Conservation (phyloP, 352 stramenopile genomes). For the Pythium utonaiense region DNA sequence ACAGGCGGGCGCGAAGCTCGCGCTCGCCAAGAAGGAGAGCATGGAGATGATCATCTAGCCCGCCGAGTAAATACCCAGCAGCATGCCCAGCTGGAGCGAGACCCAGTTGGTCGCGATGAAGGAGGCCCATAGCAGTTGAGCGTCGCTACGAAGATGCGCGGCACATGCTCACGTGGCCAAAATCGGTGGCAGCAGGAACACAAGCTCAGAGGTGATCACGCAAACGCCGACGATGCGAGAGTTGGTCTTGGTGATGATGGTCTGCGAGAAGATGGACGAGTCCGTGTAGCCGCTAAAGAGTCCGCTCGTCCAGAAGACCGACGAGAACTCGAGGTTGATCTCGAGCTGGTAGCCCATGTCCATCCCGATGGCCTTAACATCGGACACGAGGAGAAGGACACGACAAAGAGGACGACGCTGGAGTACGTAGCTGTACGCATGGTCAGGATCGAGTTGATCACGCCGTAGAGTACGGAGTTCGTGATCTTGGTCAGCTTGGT, state of each 20-base stretch:
- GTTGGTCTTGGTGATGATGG: conserved; percentile 95
- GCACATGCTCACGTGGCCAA: conserved; percentile 94
- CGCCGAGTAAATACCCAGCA: conserved; percentile 88
- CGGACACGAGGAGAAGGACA: conserved; percentile 94
- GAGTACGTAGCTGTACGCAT: conserved; percentile 96
- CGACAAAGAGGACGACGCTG: conserved; percentile 95
- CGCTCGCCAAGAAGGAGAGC: too few relatives aligned
- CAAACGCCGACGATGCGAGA: conserved; percentile 89
- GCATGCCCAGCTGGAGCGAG: conserved; percentile 96
- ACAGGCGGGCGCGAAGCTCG: too few relatives aligned
- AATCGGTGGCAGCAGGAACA: conserved; percentile 87
- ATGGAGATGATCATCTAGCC: too few relatives aligned
- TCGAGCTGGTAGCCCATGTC: conserved; percentile 92
- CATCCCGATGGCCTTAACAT: conserved; percentile 97
- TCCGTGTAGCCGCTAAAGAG: conserved; percentile 96
- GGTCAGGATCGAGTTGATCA: conserved; percentile 94
- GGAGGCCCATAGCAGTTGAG: too few relatives aligned
- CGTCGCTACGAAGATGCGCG: conserved; percentile 95
- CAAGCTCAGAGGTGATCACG: conserved; percentile 87
- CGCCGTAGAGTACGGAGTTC: conserved; percentile 78
- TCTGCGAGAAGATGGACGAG: conserved; percentile 99
- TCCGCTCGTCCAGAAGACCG: conserved; percentile 94
- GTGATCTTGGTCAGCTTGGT: conserved; percentile 36
- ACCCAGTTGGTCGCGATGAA: conserved; percentile 96
- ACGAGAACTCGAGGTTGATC: conserved; percentile 93